These are phyloP conservation scores for Casuarina cunninghamiana DNA, from an alignment of 306 rosid species.

Conservation along the genomic window DNA sequence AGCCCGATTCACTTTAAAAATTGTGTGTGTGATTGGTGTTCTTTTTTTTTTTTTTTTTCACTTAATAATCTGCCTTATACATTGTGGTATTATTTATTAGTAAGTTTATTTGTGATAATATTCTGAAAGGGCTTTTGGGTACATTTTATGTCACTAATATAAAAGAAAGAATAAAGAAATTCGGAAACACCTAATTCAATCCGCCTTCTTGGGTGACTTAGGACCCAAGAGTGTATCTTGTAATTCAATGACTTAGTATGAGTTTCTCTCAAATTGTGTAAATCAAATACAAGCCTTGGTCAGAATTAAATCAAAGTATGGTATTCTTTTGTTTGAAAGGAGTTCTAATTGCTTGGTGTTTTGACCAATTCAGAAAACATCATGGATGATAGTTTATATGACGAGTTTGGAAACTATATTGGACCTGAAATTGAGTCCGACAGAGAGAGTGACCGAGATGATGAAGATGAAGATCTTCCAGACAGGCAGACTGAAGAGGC, in stretches of 20 bases:
- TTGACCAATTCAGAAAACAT: neutral
- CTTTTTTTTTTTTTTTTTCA: no score
- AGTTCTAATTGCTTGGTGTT: neutral
- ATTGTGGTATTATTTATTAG: no score
- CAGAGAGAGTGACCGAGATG: slow-evolving; percentile 75
- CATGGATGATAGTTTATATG: slow-evolving; percentile 95
- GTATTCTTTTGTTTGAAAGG: neutral
- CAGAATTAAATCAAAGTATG: neutral
- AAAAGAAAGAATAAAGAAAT: no score
- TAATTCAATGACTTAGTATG: neutral
- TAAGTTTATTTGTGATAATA: no score
- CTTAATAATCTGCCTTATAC: no score
- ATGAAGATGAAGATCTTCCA: slow-evolving; percentile 60
- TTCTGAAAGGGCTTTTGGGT: no score
- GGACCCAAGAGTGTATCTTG: neutral
- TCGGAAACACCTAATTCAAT: no score
- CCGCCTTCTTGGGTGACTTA: no score
- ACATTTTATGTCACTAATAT: no score
- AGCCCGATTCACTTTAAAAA: no score
- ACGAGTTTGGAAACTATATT: slow-evolving; percentile 95
- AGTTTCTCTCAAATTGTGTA: neutral
- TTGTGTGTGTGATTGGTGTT: no score
- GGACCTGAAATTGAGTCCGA: slow-evolving; percentile 98
- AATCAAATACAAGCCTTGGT: neutral
- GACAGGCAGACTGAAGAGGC: slow-evolving; percentile 48